Conservation (phyloP, 2,329 filamentous ascomycete species). For the Albifimbria verrucaria region DNA sequence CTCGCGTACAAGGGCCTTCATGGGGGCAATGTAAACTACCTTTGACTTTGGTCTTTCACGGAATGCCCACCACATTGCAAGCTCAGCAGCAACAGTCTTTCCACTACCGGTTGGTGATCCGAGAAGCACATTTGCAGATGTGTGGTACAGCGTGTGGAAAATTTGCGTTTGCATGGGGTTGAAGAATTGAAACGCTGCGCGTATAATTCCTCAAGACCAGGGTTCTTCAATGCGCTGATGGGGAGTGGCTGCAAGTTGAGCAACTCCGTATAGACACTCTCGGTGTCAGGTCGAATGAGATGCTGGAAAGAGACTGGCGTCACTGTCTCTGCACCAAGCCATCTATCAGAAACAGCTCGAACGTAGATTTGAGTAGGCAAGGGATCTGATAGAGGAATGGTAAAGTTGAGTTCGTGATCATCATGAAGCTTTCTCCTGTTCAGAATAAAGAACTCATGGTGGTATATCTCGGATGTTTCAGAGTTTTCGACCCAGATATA, state of each 20-base stretch:
- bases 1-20: slow-evolving; percentile 97
- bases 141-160: slow-evolving; percentile 95
- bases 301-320: slow-evolving; percentile 96
- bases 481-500: slow-evolving; percentile 99
- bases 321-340: slow-evolving; percentile 95
- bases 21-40: slow-evolving; percentile 97
- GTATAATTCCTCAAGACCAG: slow-evolving; percentile 83
- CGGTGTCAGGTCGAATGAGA: slow-evolving; percentile 92
- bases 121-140: slow-evolving; percentile 83
- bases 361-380: slow-evolving; percentile 96
- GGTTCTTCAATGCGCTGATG: slow-evolving; percentile 82
- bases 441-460: slow-evolving; percentile 95
- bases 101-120: slow-evolving; percentile 96
- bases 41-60: slow-evolving; percentile 91
- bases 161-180: slow-evolving; percentile 99
- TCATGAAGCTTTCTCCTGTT: slow-evolving; percentile 87
- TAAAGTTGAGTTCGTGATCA: slow-evolving; percentile 97
- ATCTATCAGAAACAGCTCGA: slow-evolving; percentile 88
- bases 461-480: slow-evolving; percentile 95
- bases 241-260: slow-evolving; percentile 88
- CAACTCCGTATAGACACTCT: slow-evolving; percentile 94
- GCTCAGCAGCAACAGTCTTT: slow-evolving; percentile 92
- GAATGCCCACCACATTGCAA: slow-evolving; percentile 99
- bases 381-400: slow-evolving; percentile 90
- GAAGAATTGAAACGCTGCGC: slow-evolving; percentile 89